Evolutionary conservation across 805 yeast genomes (phyloP), one percentile per base, ranked within the genome.

Genomic region (Candida jianshihensis): DNA sequence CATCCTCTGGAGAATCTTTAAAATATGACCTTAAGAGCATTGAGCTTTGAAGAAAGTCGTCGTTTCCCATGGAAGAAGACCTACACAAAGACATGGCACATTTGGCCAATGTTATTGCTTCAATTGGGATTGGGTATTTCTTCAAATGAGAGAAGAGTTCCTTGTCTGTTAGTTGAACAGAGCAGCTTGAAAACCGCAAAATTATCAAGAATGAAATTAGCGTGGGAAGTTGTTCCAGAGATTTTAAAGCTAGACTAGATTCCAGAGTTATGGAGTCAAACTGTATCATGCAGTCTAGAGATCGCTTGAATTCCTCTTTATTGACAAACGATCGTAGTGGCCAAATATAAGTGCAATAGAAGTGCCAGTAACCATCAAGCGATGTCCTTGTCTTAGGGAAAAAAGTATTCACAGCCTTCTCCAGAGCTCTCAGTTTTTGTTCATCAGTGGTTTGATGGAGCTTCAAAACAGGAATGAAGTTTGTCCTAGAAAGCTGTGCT

Each of bases 1-100:
- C 56, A 43, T 67, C 71, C 36, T 62, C 61, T 1, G 72, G 72
- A 11, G 61, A 56, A 12, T 65, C 61, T 26, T 50, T 53, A 15
- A 64, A 39, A 42, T 64, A 66, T 36, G 57, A 62, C 36, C 59
- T 52, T 11, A 59, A 38, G 16, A 64, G 50, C 10, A 59, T 44
- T 36, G 64, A 50, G 4, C 57, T 38, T 40, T 66, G 71, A 3
- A 67, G 61, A 26, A 57, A 43, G 37, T 58, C 56, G 34, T 66
- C 50, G 5, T 64, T 48, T 17, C 67, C 58, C 44, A 58, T 60
- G 14, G 27, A 30, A 11, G 33, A 18, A 13, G 33, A 16, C 11
- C 29, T 36, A 15, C 28, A 36, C 4, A 17, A 8, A 11, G 39
- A 32, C 6, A 36, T n/a, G 19, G 35, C 33, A 11, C n/a, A 11